phyloP scores from a whole-genome alignment of 225 moss, liverwort and hornwort genomes.

The Straminergon stramineum region DNA sequence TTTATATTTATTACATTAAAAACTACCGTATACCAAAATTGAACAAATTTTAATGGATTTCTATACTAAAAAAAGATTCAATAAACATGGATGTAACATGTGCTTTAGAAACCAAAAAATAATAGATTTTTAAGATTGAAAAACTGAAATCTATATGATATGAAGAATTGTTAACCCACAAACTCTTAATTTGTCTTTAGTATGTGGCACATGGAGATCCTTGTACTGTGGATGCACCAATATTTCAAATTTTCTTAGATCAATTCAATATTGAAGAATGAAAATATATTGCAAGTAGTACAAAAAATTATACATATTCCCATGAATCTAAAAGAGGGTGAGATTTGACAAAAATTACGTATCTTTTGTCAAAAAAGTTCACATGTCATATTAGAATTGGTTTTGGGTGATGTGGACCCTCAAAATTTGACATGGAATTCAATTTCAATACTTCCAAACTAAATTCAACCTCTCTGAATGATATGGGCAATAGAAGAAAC shows the following conservation, averaged over 20 bases:
- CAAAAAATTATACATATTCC: background rate
- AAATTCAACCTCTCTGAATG: background rate
- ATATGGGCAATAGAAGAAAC: background rate
- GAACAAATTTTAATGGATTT: background rate
- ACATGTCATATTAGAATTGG: background rate
- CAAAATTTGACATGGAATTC: background rate
- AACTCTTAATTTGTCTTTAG: background rate
- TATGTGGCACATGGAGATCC: background rate
- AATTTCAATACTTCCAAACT: background rate
- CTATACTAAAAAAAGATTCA: background rate
- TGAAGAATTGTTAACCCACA: background rate
- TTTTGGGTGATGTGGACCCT: rapidly evolving
- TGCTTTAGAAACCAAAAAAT: background rate
- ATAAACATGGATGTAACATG: background rate
- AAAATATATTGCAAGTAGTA: background rate
- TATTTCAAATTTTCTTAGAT: background rate
- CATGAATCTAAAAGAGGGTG: background rate
- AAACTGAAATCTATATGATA: background rate
- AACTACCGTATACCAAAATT: background rate
- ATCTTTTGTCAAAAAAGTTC: background rate
- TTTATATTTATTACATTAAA: background rate
- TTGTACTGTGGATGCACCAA: background rate
- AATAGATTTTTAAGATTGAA: background rate
- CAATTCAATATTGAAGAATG: background rate
- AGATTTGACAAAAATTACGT: background rate